Evolutionary conservation across 495 filamentous ascomycete genomes (phyloP).

Genomic region (Hypoxylon rickii): DNA sequence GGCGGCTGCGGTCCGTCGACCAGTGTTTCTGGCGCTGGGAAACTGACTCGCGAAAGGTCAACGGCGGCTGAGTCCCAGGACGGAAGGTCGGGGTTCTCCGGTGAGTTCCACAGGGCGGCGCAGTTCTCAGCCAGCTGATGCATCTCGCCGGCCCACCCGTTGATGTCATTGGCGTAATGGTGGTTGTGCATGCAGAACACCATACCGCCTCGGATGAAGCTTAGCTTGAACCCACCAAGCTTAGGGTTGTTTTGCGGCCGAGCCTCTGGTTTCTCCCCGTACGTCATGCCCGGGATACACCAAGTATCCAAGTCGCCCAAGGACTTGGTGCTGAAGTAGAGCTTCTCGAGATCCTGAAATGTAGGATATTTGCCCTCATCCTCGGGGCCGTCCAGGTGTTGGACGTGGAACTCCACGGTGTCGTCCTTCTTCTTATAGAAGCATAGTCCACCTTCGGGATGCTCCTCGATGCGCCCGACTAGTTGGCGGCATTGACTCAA

Average conservation of each 20-base stretch:
- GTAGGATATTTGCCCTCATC: slow-evolving; percentile 32
- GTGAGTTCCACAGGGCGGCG: slow-evolving; percentile 32
- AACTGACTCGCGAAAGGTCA: slow-evolving; percentile 39
- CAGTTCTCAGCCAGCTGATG: slow-evolving; percentile 51
- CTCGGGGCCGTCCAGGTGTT: slow-evolving; percentile 44
- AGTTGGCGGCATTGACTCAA: slow-evolving; percentile 47
- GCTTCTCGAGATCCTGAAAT: slow-evolving; percentile 35
- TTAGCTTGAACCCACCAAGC: slow-evolving; percentile 43
- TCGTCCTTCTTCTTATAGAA: too few species aligned
- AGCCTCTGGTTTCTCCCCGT: slow-evolving; percentile 45
- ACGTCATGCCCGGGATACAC: slow-evolving; percentile 42
- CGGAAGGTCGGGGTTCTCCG: slow-evolving; percentile 24
- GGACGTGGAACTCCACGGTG: slow-evolving; percentile 44
- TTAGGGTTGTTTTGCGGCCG: slow-evolving; percentile 37
- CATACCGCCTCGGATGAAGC: slow-evolving; percentile 45
- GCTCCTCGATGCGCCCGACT: slow-evolving; percentile 47
- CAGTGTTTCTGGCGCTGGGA: slow-evolving; percentile 22
- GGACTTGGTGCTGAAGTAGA: slow-evolving; percentile 26
- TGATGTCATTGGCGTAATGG: slow-evolving; percentile 48
- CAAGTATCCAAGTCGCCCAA: slow-evolving; percentile 40
- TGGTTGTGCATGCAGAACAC: slow-evolving; percentile 48
- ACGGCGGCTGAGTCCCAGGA: slow-evolving; percentile 40
- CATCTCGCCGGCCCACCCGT: slow-evolving; percentile 43
- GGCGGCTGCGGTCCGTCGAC: slow-evolving; percentile 37
- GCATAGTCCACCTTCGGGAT: slow-evolving; percentile 24